These are phyloP conservation scores for Sporobolomyces pararoseus DNA, from an alignment of 768 basidiomycete genomes.

Conservation along the genomic window DNA sequence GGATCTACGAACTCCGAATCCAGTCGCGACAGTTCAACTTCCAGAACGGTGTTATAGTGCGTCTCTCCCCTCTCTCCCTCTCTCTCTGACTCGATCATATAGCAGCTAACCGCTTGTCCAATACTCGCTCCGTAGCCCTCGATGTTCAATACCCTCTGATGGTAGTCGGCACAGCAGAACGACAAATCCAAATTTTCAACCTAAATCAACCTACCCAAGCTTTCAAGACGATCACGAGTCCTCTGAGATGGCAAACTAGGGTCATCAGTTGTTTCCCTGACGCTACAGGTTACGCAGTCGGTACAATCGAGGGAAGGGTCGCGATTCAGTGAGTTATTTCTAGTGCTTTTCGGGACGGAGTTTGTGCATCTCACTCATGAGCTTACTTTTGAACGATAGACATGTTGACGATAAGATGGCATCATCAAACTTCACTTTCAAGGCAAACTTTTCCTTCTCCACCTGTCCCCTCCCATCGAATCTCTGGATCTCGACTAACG, in stretches of 20 bases:
- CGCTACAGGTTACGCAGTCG: slow-evolving; percentile 51
- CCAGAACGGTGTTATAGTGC: slow-evolving; percentile 86
- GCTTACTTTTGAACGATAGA: background rate
- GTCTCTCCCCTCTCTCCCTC: slow-evolving; percentile 63
- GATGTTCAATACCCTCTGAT: slow-evolving; percentile 39
- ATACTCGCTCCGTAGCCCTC: slow-evolving; percentile 13
- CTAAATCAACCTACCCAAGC: slow-evolving; percentile 69
- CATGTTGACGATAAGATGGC: slow-evolving; percentile 37
- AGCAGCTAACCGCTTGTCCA: background rate
- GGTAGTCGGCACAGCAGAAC: slow-evolving; percentile 88
- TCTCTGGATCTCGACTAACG: too few relatives aligned
- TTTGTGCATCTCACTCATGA: too few relatives aligned
- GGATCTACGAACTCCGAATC: slow-evolving; percentile 74
- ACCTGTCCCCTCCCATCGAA: too few relatives aligned
- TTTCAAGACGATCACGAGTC: slow-evolving; percentile 57
- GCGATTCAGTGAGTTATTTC: slow-evolving; percentile 77
- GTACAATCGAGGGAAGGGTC: slow-evolving; percentile 63
- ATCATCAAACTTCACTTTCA: slow-evolving; percentile 82
- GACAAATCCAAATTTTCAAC: slow-evolving; percentile 85
- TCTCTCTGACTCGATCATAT: background rate
- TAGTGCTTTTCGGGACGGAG: background rate
- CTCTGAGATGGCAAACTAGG: slow-evolving; percentile 89
- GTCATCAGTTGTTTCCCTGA: slow-evolving; percentile 55
- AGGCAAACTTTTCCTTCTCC: slow-evolving; percentile 46
- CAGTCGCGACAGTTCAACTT: slow-evolving; percentile 73